These are phyloP conservation scores for Hippophae tibetana DNA, from an alignment of 306 rosid genomes.

Conservation along the genomic window DNA sequence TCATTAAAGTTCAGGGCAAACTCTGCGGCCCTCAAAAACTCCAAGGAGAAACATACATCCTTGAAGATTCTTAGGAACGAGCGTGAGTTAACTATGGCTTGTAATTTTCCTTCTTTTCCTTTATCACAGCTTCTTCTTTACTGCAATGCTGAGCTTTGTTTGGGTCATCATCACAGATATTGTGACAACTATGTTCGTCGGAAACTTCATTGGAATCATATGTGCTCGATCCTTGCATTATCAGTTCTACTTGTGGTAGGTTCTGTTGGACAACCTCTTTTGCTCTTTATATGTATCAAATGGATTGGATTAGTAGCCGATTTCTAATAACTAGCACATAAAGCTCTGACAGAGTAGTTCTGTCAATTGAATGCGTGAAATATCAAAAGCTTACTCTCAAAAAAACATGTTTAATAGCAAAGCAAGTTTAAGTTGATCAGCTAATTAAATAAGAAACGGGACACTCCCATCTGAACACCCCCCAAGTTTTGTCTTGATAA, in stretches of 20 bases:
- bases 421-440: no score
- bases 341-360: no score
- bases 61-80: conserved; percentile 56
- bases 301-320: not conserved
- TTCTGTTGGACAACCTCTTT: conserved; percentile 15
- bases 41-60: conserved; percentile 28
- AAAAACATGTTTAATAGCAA: no score
- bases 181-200: conserved; percentile 78
- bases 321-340: not conserved
- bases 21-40: conserved; percentile 32
- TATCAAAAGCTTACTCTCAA: no score
- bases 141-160: conserved; percentile 18
- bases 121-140: not conserved
- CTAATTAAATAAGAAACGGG: no score
- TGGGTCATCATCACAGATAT: conserved; percentile 44
- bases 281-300: not conserved
- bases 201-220: conserved; percentile 83
- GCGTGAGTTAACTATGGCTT: conserved; percentile 30
- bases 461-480: no score
- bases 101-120: not conserved
- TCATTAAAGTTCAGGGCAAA: conserved; percentile 40
- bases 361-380: no score
- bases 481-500: no score
- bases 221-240: conserved; percentile 93
- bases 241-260: conserved; percentile 96